phyloP scores from a whole-genome alignment of 805 yeast species.

The Grigorovia transvaalensis region DNA sequence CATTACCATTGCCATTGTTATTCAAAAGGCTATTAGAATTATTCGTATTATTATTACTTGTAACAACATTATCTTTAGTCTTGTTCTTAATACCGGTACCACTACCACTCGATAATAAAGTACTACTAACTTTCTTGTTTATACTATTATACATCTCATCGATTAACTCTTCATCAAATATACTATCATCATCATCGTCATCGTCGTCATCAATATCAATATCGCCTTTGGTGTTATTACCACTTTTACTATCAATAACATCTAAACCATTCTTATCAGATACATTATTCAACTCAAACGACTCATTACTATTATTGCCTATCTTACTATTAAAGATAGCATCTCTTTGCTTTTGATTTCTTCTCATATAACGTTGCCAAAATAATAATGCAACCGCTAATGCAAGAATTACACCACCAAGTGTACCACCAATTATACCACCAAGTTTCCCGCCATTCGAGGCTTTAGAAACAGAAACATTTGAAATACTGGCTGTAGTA shows the following conservation, averaged over 20 bases:
- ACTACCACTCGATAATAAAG: neutral
- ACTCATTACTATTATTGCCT: slow-evolving; percentile 6
- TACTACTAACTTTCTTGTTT: neutral
- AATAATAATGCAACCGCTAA: slow-evolving; percentile 30
- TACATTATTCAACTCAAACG: slow-evolving; percentile 12
- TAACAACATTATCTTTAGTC: neutral
- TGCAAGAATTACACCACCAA: slow-evolving; percentile 43
- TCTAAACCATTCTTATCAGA: slow-evolving; percentile 17
- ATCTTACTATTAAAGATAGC: slow-evolving; percentile 11
- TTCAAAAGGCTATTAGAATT: no score
- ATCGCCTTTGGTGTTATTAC: no score
- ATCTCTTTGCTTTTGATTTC: slow-evolving; percentile 23
- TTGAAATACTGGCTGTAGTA: slow-evolving; percentile 3
- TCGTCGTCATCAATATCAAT: slow-evolving; percentile 4
- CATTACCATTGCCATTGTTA: neutral
- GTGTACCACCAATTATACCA: slow-evolving; percentile 64
- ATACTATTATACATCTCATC: neutral
- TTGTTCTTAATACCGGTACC: neutral
- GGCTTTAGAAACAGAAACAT: slow-evolving; percentile 13
- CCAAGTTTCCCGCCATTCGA: slow-evolving; percentile 69
- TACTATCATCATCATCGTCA: slow-evolving; percentile 1
- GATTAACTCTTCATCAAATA: neutral
- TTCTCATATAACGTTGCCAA: slow-evolving; percentile 32
- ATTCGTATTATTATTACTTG: no score
- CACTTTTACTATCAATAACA: slow-evolving; percentile 8